Conservation (phyloP, 2,329 filamentous ascomycete genomes). For the Nothophaeocryptopus gaeumannii region DNA sequence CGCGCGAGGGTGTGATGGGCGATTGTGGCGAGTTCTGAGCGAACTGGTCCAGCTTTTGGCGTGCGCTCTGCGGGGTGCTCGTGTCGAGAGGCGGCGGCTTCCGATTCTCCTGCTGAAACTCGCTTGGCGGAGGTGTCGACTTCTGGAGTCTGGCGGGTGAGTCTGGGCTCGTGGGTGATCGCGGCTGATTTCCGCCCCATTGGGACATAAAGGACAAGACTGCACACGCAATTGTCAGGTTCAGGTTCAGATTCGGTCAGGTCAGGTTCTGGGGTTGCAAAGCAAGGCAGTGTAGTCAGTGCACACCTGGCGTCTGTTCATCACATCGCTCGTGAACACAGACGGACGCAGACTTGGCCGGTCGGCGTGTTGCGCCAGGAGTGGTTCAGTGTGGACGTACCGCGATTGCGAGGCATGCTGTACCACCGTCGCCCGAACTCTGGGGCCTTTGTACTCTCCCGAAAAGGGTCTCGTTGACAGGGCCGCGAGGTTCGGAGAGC, state of each 20-base stretch:
- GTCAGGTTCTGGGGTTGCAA: not conserved
- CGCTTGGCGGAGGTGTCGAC: slow-evolving; percentile 14
- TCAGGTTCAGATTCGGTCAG: slow-evolving; percentile 9
- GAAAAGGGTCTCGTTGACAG: not conserved
- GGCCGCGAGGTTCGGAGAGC: not conserved
- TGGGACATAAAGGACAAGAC: slow-evolving; percentile 87
- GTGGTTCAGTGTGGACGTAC: slow-evolving; percentile 26
- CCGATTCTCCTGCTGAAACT: slow-evolving; percentile 16
- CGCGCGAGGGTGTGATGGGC: slow-evolving; percentile 37
- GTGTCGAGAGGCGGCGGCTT: slow-evolving; percentile 27
- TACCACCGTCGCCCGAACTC: slow-evolving; percentile 15
- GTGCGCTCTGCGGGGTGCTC: slow-evolving; percentile 17
- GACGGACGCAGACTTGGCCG: no score
- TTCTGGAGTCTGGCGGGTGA: slow-evolving; percentile 9
- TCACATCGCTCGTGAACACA: no score
- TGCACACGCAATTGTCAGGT: slow-evolving; percentile 38
- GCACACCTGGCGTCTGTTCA: no score
- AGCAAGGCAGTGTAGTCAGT: no score
- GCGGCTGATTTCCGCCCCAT: slow-evolving; percentile 54
- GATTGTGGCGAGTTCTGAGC: slow-evolving; percentile 38
- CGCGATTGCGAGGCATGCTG: slow-evolving; percentile 38
- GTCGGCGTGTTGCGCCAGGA: not conserved
- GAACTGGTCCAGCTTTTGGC: slow-evolving; percentile 37
- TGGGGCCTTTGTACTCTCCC: slow-evolving; percentile 1
- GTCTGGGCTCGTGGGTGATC: slow-evolving; percentile 29